These are phyloP conservation scores for Cryoendolithus antarcticus DNA, from an alignment of 2,329 filamentous ascomycete genomes.

Conservation along the genomic window DNA sequence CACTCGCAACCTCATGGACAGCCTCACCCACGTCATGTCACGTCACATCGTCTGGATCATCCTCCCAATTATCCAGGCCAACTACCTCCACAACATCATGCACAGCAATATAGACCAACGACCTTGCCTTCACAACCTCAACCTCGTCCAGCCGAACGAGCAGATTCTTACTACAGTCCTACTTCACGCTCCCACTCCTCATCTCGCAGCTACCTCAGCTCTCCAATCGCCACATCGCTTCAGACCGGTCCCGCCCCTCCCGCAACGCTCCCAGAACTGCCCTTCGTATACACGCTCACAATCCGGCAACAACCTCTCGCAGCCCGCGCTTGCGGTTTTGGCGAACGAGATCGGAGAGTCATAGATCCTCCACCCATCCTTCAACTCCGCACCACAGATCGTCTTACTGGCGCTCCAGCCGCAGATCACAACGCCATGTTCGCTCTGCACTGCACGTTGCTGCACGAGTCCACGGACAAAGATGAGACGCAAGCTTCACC, in stretches of 20 bases:
- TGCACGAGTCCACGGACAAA: conserved; percentile 52
- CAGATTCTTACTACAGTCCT: conserved; percentile 5
- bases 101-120: conserved; percentile 2
- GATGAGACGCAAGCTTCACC: conserved; percentile 50
- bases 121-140: conserved; percentile 5
- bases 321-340: conserved; percentile 70
- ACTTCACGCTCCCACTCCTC: conserved; percentile 14
- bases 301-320: conserved; percentile 69
- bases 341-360: conserved; percentile 67
- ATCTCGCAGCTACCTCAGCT: conserved; percentile 8
- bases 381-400: conserved; percentile 54
- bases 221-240: conserved; percentile 5
- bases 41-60: conserved; percentile 11
- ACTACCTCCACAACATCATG: conserved; percentile 4
- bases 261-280: conserved; percentile 9
- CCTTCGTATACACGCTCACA: conserved; percentile 35
- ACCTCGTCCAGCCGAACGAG: neutral
- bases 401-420: conserved; percentile 39
- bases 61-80: conserved; percentile 7
- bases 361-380: conserved; percentile 78
- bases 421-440: conserved; percentile 50
- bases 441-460: conserved; percentile 60
- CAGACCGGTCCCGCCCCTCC: neutral
- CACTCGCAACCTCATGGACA: conserved; percentile 10
- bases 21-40: conserved; percentile 12